Conservation (phyloP, 2,329 filamentous ascomycete genomes). For the Elsinoe australis region DNA sequence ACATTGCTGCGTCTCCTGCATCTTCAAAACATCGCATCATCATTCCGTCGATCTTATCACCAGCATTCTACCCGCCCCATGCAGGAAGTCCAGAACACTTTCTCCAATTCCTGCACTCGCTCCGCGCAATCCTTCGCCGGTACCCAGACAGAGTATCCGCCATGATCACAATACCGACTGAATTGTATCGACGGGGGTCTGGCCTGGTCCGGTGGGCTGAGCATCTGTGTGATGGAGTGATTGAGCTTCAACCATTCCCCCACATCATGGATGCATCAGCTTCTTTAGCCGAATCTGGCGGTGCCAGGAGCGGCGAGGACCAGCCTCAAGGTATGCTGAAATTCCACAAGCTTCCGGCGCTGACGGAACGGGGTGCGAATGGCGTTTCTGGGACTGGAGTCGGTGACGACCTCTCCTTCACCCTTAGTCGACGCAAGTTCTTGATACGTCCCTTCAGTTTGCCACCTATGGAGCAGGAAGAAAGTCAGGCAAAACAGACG, state of each 20-base stretch:
- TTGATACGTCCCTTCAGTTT: constrained; percentile 82
- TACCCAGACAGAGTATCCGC: constrained; percentile 59
- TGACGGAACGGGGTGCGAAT: constrained; percentile 82
- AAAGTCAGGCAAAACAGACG: constrained; percentile 53
- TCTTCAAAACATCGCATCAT: constrained; percentile 69
- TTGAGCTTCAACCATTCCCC: constrained; percentile 72
- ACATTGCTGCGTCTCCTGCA: constrained; percentile 51
- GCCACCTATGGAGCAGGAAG: constrained; percentile 69
- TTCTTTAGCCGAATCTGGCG: constrained; percentile 35
- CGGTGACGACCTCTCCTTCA: constrained; percentile 85
- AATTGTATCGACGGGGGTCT: constrained; percentile 66
- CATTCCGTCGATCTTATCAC: constrained; percentile 77
- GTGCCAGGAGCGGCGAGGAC: constrained; percentile 57
- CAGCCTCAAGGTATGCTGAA: constrained; percentile 78
- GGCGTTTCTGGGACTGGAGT: constrained; percentile 52
- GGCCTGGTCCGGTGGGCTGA: constrained; percentile 83
- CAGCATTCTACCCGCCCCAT: constrained; percentile 68
- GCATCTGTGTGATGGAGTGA: constrained; percentile 70
- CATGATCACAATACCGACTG: constrained; percentile 68
- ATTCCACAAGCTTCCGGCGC: constrained; percentile 73
- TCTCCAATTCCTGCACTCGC: constrained; percentile 70
- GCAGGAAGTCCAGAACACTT: constrained; percentile 63
- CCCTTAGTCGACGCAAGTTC: constrained; percentile 72
- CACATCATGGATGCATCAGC: constrained; percentile 49
- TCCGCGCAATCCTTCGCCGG: constrained; percentile 66